phyloP scores from a whole-genome alignment of 495 filamentous ascomycete species.

The Penicillium bovifimosum region DNA sequence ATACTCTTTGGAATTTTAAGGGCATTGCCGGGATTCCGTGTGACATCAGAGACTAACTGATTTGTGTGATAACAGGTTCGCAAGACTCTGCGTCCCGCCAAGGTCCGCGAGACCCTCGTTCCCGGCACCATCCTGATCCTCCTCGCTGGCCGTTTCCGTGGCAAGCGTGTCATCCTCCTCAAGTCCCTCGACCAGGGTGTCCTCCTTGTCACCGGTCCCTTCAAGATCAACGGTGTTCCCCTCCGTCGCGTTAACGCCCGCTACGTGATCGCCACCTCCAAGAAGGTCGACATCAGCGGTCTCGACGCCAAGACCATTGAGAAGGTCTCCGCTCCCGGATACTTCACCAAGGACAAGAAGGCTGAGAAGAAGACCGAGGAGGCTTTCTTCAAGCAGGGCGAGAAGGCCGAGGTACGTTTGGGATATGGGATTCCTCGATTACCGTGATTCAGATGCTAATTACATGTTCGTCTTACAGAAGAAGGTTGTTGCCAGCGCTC shows the following conservation, averaged over 20 bases:
- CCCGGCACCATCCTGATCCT: constrained; percentile 96
- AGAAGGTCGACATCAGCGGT: constrained; percentile 77
- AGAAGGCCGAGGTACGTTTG: constrained; percentile 84
- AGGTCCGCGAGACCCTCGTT: constrained; percentile 76
- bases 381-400: constrained; percentile 94
- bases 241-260: constrained; percentile 95
- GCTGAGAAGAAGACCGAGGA: constrained; percentile 91
- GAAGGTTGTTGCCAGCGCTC: constrained; percentile 84
- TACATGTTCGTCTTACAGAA: constrained; percentile 56
- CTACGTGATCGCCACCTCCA: constrained; percentile 97
- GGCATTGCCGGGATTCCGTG: background rate
- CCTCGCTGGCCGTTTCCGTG: constrained; percentile 98
- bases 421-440: background rate
- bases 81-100: constrained; percentile 83
- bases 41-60: constrained; percentile 30
- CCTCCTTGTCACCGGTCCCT: constrained; percentile 97
- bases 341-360: constrained; percentile 93
- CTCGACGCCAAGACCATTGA: constrained; percentile 77
- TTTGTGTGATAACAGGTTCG: constrained; percentile 62
- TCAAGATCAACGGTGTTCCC: constrained; percentile 99
- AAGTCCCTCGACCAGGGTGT: constrained; percentile 95
- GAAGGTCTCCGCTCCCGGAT: constrained; percentile 75
- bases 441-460: constrained; percentile 8
- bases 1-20: background rate
- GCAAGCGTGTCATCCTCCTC: constrained; percentile 98